Percentiles rank a stretch among this genome's conserved stretches.
Evolutionary conservation across 768 basidiomycete genomes (phyloP).

Genomic region (Floccularia luteovirens): DNA sequence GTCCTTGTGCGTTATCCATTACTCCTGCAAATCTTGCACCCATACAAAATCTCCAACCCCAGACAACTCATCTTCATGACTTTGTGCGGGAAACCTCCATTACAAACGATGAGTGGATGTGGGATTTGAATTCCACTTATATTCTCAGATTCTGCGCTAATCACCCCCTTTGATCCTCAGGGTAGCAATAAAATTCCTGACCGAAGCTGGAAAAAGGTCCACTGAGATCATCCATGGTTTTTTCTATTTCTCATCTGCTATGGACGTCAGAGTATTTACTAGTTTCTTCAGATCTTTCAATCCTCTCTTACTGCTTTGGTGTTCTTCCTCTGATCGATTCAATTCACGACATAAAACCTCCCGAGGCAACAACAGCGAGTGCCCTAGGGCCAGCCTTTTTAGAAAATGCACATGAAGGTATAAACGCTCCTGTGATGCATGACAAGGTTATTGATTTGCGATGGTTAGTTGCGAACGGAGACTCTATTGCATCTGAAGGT

Average conservation of each 20-base stretch:
- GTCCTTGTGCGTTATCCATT: slow-evolving; percentile 20
- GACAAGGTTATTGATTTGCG: not conserved
- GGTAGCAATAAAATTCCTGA: slow-evolving; percentile 72
- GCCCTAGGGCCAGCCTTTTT: slow-evolving; percentile 81
- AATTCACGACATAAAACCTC: slow-evolving; percentile 59
- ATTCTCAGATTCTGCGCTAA: no score
- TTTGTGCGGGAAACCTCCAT: slow-evolving; percentile 68
- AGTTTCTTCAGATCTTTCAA: slow-evolving; percentile 58
- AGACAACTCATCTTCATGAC: slow-evolving; percentile 46
- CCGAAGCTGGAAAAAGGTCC: slow-evolving; percentile 64
- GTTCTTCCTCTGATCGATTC: slow-evolving; percentile 71
- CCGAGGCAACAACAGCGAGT: slow-evolving; percentile 62
- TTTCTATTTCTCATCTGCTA: no score
- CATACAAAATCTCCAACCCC: not conserved
- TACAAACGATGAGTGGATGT: slow-evolving; percentile 85
- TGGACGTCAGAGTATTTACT: no score
- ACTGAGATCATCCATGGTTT: slow-evolving; percentile 55
- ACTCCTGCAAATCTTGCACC: not conserved
- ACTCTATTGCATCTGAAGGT: slow-evolving; percentile 78
- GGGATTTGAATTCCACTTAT: no score
- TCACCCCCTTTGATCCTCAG: no score
- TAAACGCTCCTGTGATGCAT: not conserved
- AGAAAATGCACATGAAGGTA: slow-evolving; percentile 69
- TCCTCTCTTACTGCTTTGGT: slow-evolving; percentile 78
- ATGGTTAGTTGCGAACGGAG: slow-evolving; percentile 52